These are phyloP conservation scores for Lipomyces japonicus DNA, from an alignment of 805 yeast species.

Conservation along the genomic window DNA sequence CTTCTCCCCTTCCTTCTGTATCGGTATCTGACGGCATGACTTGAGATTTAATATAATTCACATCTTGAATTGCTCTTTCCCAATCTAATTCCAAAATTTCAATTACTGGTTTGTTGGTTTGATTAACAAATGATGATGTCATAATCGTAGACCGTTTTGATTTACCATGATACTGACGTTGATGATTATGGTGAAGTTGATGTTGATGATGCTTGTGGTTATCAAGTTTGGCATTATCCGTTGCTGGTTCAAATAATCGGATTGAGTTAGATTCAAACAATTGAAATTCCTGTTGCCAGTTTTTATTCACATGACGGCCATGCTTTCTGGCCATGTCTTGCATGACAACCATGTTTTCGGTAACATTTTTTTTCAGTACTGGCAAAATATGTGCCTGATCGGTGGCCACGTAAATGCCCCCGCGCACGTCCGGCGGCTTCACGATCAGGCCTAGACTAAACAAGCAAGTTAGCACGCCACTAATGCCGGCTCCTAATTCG, in stretches of 20 bases:
- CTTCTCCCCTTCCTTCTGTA: no score
- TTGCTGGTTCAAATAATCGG: not conserved
- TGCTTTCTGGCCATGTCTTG: constrained; percentile 33
- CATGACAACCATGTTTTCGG: constrained; percentile 38
- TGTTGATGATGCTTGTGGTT: no score
- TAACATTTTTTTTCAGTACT: constrained; percentile 47
- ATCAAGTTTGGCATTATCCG: no score
- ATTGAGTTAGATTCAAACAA: no score
- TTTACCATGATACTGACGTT: no score
- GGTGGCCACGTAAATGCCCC: constrained; percentile 47
- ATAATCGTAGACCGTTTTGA: no score
- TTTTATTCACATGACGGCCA: no score
- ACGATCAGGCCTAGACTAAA: constrained; percentile 35
- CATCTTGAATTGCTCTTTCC: constrained; percentile 48
- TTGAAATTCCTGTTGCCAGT: no score
- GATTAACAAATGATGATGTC: not conserved
- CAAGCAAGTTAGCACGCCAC: constrained; percentile 49
- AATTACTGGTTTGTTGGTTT: not conserved
- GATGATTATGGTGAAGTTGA: no score
- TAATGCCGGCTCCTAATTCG: constrained; percentile 62
- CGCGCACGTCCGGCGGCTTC: not conserved
- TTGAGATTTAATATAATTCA: constrained; percentile 27
- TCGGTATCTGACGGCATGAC: not conserved
- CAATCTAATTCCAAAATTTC: constrained; percentile 58
- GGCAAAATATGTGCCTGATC: constrained; percentile 57